Conservation (phyloP, 768 basidiomycete genomes). For the Pleurotus pulmonarius region DNA sequence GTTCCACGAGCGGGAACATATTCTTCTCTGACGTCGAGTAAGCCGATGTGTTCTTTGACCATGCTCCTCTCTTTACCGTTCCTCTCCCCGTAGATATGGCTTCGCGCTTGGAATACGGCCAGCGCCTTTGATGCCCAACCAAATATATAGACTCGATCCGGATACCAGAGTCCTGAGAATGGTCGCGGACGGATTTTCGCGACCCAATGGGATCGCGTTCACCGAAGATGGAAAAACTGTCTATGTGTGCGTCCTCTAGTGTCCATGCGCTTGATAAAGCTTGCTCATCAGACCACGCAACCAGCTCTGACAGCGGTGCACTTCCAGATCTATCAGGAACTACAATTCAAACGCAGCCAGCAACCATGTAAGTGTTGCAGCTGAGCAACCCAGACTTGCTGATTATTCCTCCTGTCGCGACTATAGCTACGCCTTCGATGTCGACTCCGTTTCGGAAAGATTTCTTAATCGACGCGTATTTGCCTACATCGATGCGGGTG, state of each 20-base stretch:
- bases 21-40: conserved; percentile 79
- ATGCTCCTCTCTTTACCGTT: not conserved
- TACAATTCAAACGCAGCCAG: conserved; percentile 48
- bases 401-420: no score
- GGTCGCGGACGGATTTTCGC: conserved; percentile 43
- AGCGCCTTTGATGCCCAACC: conserved; percentile 59
- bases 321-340: conserved; percentile 39
- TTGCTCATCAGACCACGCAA: not conserved
- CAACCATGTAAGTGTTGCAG: conserved; percentile 53
- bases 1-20: conserved; percentile 57
- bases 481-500: conserved; percentile 60
- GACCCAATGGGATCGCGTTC: conserved; percentile 74
- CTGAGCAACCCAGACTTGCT: no score
- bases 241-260: conserved; percentile 44
- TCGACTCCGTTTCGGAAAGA: conserved; percentile 47
- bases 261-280: not conserved
- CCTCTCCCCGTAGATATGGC: conserved; percentile 44
- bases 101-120: conserved; percentile 65
- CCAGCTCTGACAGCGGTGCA: conserved; percentile 52
- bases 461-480: conserved; percentile 64
- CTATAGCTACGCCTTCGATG: conserved; percentile 63
- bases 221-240: conserved; percentile 59
- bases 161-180: conserved; percentile 58
- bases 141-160: conserved; percentile 76
- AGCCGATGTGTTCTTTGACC: conserved; percentile 14